Evolutionary conservation across 441 rosid species (phyloP), one percentile per base, ranked within the genome.

Genomic region (Isatis lusitanica): DNA sequence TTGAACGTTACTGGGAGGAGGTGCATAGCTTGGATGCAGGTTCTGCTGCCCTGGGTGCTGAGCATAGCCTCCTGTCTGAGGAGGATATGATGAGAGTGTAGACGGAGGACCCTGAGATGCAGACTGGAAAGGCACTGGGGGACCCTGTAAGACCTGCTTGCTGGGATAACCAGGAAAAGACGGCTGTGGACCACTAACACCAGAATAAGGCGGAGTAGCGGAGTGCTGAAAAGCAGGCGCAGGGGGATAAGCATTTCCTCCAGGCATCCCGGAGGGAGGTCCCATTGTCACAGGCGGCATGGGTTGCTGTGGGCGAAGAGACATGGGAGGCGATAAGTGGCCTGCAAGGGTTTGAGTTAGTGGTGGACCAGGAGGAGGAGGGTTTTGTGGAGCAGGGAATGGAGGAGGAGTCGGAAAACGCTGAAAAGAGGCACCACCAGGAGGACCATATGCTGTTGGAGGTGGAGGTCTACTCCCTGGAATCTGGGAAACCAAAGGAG

Each of bases 81-180:
- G 56, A 75, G 86, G 84, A 83, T 87, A 86, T 75, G 84, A 74
- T 47, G 92, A 78, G 67, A 86, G 62, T 68, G 83, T 7, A 26
- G 73, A 63, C 53, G 75, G 84, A 79, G 88, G 80, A 70, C 91
- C 92, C 63, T 78, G 96, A 21, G 81, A 76, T 74, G 84, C 59
- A 59, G 83, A 84, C 78, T 89, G 83, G 68, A 93, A 78, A 35
- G 83, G 85, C 61, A 79, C 16, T 17, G 91, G 80, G 61, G 92
- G 83, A 35, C 80, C 76, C 73, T 80, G 92, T 63, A 84, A 72
- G 75, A 63, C 73, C 72, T 83, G 97, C 60, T 84, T 78, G 42
- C 73, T 75, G 21, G 82, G 80, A 81, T 87, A 90, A 78, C 93
- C 97, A 71, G 90, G 92, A 68, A 85, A 79, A 66, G 88, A 78